phyloP scores from a whole-genome alignment of 164 flowering plant species.

The Hamamelis virginiana region DNA sequence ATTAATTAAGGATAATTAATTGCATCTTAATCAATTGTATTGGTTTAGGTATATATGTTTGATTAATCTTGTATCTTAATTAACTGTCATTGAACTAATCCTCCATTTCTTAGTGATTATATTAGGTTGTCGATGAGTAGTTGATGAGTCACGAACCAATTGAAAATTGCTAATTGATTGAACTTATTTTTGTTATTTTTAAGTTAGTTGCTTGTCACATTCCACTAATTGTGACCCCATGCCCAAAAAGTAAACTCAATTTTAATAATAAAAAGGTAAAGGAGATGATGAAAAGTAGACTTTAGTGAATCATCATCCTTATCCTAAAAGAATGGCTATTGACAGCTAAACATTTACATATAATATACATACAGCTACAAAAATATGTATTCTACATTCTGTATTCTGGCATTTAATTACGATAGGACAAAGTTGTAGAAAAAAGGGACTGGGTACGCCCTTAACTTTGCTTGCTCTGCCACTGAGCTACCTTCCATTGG shows the following conservation, averaged over 20 bases:
- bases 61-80: too few relatives aligned
- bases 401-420: not conserved
- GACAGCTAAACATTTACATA: not conserved
- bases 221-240: conserved; percentile 3
- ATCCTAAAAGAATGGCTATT: conserved; percentile 13
- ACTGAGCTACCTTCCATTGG: too few relatives aligned
- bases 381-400: too few relatives aligned
- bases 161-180: conserved; percentile 9
- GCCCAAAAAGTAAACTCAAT: not conserved
- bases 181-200: not conserved
- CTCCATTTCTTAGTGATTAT: conserved; percentile 1
- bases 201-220: conserved; percentile 2
- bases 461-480: too few relatives aligned
- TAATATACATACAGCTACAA: conserved; percentile 3
- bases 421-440: not conserved
- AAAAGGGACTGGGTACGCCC: too few relatives aligned
- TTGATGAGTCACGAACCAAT: conserved; percentile 22
- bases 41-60: too few relatives aligned
- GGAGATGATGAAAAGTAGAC: conserved; percentile 14
- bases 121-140: not conserved
- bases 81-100: too few relatives aligned
- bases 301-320: conserved; percentile 24
- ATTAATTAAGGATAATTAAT: too few relatives aligned
- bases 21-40: too few relatives aligned
- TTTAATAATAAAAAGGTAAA: not conserved